Base-by-base conservation (phyloP, 805 yeast species). In the Teunomyces kruisii region DNA sequence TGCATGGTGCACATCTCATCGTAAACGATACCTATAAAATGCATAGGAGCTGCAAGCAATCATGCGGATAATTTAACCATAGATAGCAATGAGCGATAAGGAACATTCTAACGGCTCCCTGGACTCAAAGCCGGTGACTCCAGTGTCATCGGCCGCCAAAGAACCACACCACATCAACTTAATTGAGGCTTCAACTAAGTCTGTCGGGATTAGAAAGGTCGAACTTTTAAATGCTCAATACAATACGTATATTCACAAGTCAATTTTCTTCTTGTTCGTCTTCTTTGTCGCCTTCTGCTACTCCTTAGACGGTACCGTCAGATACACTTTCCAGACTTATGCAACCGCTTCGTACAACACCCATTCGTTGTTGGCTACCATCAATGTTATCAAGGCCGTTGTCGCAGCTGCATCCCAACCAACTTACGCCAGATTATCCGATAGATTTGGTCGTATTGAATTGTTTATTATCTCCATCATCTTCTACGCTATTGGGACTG, bases 401-500 rank as follows among this genome's bases (percentile, higher is more conserved):
- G 74, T 81, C 41, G 85, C 80, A 39, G 86, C 87, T 19, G 88
- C 84, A 13, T 74, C 85, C 3, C 86, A 81, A 56, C 81, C 85
- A 3, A 71, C 79, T 4, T 80, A 73, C 49, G 88, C 89, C 9
- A 68, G 86, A 51, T 63, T 84, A 30, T 75, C 86, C 8, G 88
- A 84, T 59, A 69, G 75, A n/a, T 82, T 81, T 56, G 90, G 90
- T 12, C 78, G 90, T 58, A 52, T 79, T 27, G 80, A 77, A 54
- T 62, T 82, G 42, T 55, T 80, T 15, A 33, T 77, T 14, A 58
- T 75, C 7, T 70, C 83, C 1, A 65, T 81, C 9, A 46, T 83
- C 9, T 75, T 84, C 52, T 82, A 83, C 52, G 74, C 72, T 9
- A 65, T 84, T 38, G 89, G 89, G 26, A 83, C 86, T 7, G 72